Evolutionary conservation across 208 protist genomes (phyloP), one percentile per base, ranked within the genome.

Genomic region (Trypanosomatidae sp.): DNA sequence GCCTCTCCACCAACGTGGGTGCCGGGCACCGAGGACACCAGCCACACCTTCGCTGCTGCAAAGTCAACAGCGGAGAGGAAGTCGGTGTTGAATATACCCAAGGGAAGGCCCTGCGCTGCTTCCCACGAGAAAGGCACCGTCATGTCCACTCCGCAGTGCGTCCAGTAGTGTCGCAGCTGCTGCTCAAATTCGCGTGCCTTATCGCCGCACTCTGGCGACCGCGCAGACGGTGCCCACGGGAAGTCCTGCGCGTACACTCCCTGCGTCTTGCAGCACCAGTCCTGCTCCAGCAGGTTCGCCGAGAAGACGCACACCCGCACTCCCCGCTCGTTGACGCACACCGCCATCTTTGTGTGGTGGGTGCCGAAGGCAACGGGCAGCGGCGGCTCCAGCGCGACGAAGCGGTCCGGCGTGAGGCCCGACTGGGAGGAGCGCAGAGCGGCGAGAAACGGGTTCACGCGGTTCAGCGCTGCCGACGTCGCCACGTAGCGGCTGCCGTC

Each of bases 181-280:
- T 59, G 41, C 62, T 70, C 73, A 49, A 91, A 94, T 6, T 52
- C 17, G 10, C 43, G 4, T n/a, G n/a, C n/a, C n/a, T n/a, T n/a
- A n/a, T n/a, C n/a, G n/a, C n/a, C n/a, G n/a, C n/a, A n/a, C n/a
- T n/a, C n/a, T n/a, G n/a, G n/a, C n/a, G n/a, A n/a, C n/a, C n/a
- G n/a, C n/a, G n/a, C n/a, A n/a, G 15, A 28, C 39, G 13, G 30
- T 36, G n/a, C 28, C 71, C 77, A 73, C 1, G 92, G 92, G 76
- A 96, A 96, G 71, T 96, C 92, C 71, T 96, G 92, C 17, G 91
- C 49, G 62, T 89, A 96, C 7, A 94, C 81, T 2, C 88, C 92
- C 68, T 96, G 90, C 41, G 84, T 79, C 65, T 95, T 94, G 36
- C 75, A 36, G 53, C 28, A 49, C 90, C 90, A 94, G 74, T 96